A percentile compares a stretch with the other conserved stretches of the same genome.
These are phyloP conservation scores for Hygrocybe coccinea DNA, from an alignment of 768 basidiomycete species.

Conservation along the genomic window DNA sequence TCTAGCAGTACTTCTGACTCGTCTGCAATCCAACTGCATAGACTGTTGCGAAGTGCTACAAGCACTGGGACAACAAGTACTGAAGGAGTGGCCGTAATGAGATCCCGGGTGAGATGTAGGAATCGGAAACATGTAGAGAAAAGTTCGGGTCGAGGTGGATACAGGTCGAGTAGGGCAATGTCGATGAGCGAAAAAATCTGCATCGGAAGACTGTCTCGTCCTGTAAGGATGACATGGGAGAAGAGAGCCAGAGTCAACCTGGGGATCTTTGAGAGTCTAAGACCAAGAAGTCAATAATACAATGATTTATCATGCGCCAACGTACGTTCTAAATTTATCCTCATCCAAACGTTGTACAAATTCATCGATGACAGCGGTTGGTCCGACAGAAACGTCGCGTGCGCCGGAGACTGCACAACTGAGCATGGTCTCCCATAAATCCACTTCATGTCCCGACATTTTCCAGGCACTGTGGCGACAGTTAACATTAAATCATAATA, in stretches of 20 bases:
- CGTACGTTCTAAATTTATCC: slow-evolving; percentile 7
- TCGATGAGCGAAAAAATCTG: slow-evolving; percentile 28
- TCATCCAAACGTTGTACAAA: slow-evolving; percentile 26
- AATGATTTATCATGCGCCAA: neutral
- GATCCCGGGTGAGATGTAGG: slow-evolving; percentile 31
- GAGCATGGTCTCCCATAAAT: slow-evolving; percentile 41
- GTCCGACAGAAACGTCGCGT: slow-evolving; percentile 9
- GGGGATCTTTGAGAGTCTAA: slow-evolving; percentile 23
- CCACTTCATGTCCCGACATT: slow-evolving; percentile 38
- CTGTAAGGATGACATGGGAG: slow-evolving; percentile 19
- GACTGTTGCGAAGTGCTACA: slow-evolving; percentile 31
- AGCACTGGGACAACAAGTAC: slow-evolving; percentile 33
- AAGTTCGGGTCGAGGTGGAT: slow-evolving; percentile 29
- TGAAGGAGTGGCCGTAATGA: slow-evolving; percentile 28
- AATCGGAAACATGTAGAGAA: slow-evolving; percentile 31
- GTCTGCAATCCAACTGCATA: slow-evolving; percentile 54
- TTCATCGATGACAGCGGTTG: slow-evolving; percentile 23
- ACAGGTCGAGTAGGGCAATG: slow-evolving; percentile 30
- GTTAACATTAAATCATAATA: neutral
- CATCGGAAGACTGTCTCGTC: slow-evolving; percentile 14
- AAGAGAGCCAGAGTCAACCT: slow-evolving; percentile 22
- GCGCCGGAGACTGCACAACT: slow-evolving; percentile 27
- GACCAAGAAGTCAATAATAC: neutral
- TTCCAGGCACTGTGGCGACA: slow-evolving; percentile 39
- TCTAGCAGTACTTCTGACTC: slow-evolving; percentile 35